Conservation (phyloP, 179 eudicot genomes). For the Pouteria campechiana region DNA sequence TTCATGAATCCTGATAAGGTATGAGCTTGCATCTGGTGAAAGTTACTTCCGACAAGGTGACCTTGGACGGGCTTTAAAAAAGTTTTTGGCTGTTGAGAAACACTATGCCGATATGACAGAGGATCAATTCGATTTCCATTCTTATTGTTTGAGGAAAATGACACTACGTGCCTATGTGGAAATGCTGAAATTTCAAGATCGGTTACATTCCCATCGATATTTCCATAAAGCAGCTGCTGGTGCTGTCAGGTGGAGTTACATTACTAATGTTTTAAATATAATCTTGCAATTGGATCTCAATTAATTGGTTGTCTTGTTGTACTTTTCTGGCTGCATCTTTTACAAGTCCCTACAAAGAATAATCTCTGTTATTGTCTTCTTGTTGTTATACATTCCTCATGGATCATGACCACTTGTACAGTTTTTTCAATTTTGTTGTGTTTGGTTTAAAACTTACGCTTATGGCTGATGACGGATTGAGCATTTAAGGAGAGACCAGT, state of each 20-base stretch:
- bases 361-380: too few relatives aligned
- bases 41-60: slow-evolving; percentile 97
- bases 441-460: too few relatives aligned
- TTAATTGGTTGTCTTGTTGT: not conserved
- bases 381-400: too few relatives aligned
- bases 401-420: too few relatives aligned
- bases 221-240: slow-evolving; percentile 94
- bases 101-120: slow-evolving; percentile 97
- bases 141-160: slow-evolving; percentile 98
- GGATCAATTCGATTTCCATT: slow-evolving; percentile 97
- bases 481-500: too few relatives aligned
- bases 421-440: too few relatives aligned
- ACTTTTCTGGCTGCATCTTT: not conserved
- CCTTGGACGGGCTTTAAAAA: slow-evolving; percentile 89
- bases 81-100: slow-evolving; percentile 95
- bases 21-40: slow-evolving; percentile 96
- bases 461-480: too few relatives aligned
- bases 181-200: slow-evolving; percentile 95
- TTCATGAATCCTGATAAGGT: slow-evolving; percentile 37
- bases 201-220: slow-evolving; percentile 84
- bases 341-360: too few relatives aligned
- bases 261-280: not conserved
- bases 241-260: slow-evolving; percentile 74
- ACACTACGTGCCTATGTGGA: slow-evolving; percentile 86
- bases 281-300: not conserved